Base-by-base conservation (phyloP, 768 basidiomycete genomes). In the Melanogaster broomeanus region DNA sequence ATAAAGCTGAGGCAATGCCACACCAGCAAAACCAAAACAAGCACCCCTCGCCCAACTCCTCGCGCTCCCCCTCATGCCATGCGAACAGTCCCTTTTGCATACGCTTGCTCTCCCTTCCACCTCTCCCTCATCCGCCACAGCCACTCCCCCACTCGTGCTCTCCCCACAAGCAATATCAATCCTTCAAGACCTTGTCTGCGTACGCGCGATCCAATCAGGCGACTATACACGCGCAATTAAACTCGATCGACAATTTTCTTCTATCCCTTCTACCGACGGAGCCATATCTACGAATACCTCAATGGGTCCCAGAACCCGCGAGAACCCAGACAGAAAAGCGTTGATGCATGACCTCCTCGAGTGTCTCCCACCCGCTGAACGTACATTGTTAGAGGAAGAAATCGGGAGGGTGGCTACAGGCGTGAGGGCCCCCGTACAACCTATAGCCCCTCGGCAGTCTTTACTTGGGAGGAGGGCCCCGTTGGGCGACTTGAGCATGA, bases 181-280 rank as follows among this genome's bases (percentile, higher is more conserved):
- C 13, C 66, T 93, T 0, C 90, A 90, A 64, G 88, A 93, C 55
- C 77, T 93, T n/a, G 76, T 89, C 25, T 89, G 86, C 53, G 81
- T 87, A 15, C 85, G 91, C 10, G 79, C 92, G 9, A 79, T 93
- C 30, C 85, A 90, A 61, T 77, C 75, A 3, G 90, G 89, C 4
- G 79, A 81, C 51, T 84, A 85, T 59, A 69, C 78, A 0, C 82
- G 83, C n/a, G 91, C 89, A 9, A 80, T 92, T 62, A 86, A 84
- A 69, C 74, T 89, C 38, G 89, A 93, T 65, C 79, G 81, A 44
- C 75, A 79, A 58, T 85, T 89, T 57, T 66, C 75, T 35, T 67
- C 75, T 10, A 62, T 72, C n/a, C 73, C 77, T 6, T 53, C 73
- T 3, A 50, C 42, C 7, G 40, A 30, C 31, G 58, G 48, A 5